These are phyloP conservation scores for Globisporangium polare DNA, from an alignment of 352 stramenopile species.

Conservation along the genomic window DNA sequence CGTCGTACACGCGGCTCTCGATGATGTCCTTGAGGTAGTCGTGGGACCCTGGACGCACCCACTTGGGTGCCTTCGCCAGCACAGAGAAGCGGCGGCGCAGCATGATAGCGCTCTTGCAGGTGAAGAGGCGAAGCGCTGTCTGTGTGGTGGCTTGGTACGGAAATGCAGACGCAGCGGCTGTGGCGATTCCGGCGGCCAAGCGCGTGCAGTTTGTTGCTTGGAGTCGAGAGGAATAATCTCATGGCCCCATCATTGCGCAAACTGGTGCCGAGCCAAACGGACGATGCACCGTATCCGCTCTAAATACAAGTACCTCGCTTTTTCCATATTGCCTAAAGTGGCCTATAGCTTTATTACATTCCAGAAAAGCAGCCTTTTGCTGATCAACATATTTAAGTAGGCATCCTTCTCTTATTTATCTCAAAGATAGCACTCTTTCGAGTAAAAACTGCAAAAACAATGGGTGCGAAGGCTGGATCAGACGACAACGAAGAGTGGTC, in stretches of 20 bases:
- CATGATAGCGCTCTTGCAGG: conserved; percentile 23
- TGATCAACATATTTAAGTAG: no score
- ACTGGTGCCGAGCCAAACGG: neutral
- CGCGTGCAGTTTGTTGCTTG: conserved; percentile 1
- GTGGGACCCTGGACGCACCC: conserved; percentile 62
- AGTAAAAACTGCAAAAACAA: no score
- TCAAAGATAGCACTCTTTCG: no score
- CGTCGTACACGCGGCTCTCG: conserved; percentile 83
- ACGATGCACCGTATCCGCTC: neutral
- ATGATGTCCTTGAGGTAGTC: conserved; percentile 79
- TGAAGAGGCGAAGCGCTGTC: no score
- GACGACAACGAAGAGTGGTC: no score
- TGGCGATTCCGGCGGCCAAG: neutral
- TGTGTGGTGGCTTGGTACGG: neutral
- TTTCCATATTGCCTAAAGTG: no score
- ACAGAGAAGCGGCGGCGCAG: conserved; percentile 31
- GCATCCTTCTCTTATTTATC: no score
- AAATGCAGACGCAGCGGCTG: neutral
- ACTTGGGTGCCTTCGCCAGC: conserved; percentile 30
- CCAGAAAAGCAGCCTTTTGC: no score
- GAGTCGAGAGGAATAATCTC: conserved; percentile 11
- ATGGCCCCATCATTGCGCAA: conserved; percentile 8
- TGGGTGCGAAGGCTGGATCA: no score
- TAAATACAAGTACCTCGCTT: neutral
- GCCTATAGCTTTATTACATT: no score